Percentiles rank a stretch among this genome's conserved stretches.
Conservation (phyloP, 768 basidiomycete genomes). For the Multifurca ochricompacta region DNA sequence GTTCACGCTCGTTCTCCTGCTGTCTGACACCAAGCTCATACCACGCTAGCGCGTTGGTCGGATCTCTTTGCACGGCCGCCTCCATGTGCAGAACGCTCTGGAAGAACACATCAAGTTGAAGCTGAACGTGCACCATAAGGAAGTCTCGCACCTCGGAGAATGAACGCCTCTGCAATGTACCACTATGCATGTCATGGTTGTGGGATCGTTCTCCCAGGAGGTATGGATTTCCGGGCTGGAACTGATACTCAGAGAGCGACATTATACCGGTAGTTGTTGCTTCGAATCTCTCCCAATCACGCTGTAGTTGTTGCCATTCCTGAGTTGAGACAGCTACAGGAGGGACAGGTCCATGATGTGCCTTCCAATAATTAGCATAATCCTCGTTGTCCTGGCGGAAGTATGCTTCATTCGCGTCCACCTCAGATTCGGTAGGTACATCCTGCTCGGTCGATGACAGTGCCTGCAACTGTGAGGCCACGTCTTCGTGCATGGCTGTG, state of each 20-base stretch:
- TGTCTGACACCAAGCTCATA: slow-evolving; percentile 92
- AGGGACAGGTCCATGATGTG: slow-evolving; percentile 26
- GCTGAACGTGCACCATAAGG: not conserved
- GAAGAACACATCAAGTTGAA: slow-evolving; percentile 15
- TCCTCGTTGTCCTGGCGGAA: slow-evolving; percentile 64
- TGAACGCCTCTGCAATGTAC: slow-evolving; percentile 19
- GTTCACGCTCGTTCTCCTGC: slow-evolving; percentile 95
- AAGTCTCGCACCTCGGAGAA: slow-evolving; percentile 34
- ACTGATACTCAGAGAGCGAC: slow-evolving; percentile 52
- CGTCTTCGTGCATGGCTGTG: not conserved
- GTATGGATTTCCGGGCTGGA: slow-evolving; percentile 76
- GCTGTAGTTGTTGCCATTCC: slow-evolving; percentile 64
- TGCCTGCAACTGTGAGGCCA: not conserved
- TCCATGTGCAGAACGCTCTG: slow-evolving; percentile 87
- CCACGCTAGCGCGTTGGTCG: slow-evolving; percentile 69
- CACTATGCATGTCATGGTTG: slow-evolving; percentile 33
- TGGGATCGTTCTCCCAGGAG: slow-evolving; percentile 49
- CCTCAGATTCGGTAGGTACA: slow-evolving; percentile 5
- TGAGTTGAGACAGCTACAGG: not conserved
- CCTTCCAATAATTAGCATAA: slow-evolving; percentile 54
- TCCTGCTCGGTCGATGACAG: not conserved
- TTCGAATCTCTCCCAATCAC: slow-evolving; percentile 77
- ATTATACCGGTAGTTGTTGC: slow-evolving; percentile 60
- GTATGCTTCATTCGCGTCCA: slow-evolving; percentile 55
- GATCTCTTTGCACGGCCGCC: slow-evolving; percentile 77